Conservation (phyloP, 2,329 filamentous ascomycete species). For the Hypoxylon sp. region DNA sequence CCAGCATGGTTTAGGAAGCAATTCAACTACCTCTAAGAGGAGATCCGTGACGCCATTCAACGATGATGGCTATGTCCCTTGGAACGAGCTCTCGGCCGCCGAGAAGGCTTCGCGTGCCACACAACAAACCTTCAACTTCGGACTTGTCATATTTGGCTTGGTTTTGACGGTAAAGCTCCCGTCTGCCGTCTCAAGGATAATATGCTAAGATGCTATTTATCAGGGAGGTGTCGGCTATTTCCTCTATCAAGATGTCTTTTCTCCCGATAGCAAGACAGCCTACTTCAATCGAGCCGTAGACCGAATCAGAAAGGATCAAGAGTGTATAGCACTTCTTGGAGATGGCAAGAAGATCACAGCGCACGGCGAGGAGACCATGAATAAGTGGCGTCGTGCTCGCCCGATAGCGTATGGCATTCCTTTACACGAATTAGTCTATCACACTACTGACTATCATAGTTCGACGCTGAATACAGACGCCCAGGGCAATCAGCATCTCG, state of each 20-base stretch:
- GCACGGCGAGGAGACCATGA: constrained; percentile 84
- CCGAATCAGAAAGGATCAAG: constrained; percentile 79
- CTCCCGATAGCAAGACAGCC: constrained; percentile 85
- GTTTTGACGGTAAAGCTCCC: constrained; percentile 75
- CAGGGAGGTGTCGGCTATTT: constrained; percentile 84
- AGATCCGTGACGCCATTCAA: constrained; percentile 86
- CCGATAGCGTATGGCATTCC: constrained; percentile 68
- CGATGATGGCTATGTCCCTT: constrained; percentile 86
- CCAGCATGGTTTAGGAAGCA: constrained; percentile 62
- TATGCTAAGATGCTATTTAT: constrained; percentile 33
- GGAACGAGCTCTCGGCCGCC: constrained; percentile 79
- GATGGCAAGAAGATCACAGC: constrained; percentile 82
- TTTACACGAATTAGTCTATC: not conserved
- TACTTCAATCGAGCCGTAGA: constrained; percentile 91
- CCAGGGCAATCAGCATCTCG: constrained; percentile 82
- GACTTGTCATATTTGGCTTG: constrained; percentile 81
- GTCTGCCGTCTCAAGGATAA: constrained; percentile 3
- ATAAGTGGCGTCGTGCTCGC: constrained; percentile 81
- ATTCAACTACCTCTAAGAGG: constrained; percentile 65
- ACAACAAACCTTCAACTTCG: constrained; percentile 91
- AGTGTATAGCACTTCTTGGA: constrained; percentile 81
- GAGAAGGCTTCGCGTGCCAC: constrained; percentile 90
- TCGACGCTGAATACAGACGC: constrained; percentile 78
- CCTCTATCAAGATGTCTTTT: constrained; percentile 86
- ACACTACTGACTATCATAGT: constrained; percentile 61